Percentiles rank a stretch among this genome's conserved stretches.
phyloP scores from a whole-genome alignment of 23 red algal genomes.

The Gracilaria caudata region DNA sequence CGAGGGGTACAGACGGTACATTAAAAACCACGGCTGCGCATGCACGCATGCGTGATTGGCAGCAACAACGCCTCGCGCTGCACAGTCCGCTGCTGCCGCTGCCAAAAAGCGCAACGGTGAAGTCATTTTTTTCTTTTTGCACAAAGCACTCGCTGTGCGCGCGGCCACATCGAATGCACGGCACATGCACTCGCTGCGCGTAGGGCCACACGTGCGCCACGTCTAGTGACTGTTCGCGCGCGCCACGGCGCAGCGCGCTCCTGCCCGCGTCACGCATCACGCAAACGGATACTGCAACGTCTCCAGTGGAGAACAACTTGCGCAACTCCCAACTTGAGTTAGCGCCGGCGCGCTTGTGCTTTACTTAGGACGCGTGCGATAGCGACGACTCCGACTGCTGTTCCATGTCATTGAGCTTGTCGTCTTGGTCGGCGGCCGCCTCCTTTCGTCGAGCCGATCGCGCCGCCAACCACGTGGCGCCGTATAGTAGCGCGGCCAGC shows the following conservation, averaged over 20 bases:
- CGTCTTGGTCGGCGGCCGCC: not conserved
- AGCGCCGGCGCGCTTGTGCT: not conserved
- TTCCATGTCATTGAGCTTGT: not conserved
- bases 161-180: not conserved
- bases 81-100: too few species aligned
- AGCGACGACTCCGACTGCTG: too few species aligned
- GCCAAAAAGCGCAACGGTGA: not conserved
- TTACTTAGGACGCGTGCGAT: too few species aligned
- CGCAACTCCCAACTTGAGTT: not conserved
- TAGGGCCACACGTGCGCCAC: not conserved
- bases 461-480: not conserved
- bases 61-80: not conserved
- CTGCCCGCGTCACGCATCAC: not conserved
- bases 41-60: not conserved
- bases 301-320: not conserved
- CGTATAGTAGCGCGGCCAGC: conserved; percentile 15
- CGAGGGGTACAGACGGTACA: too few species aligned
- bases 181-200: not conserved
- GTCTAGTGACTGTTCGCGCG: too few species aligned
- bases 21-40: not conserved
- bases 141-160: not conserved
- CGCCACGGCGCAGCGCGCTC: not conserved
- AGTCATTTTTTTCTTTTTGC: too few species aligned
- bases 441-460: not conserved
- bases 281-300: too few species aligned